Conservation (phyloP, 1,284 basidiomycete species). For the Malassezia furfur region DNA sequence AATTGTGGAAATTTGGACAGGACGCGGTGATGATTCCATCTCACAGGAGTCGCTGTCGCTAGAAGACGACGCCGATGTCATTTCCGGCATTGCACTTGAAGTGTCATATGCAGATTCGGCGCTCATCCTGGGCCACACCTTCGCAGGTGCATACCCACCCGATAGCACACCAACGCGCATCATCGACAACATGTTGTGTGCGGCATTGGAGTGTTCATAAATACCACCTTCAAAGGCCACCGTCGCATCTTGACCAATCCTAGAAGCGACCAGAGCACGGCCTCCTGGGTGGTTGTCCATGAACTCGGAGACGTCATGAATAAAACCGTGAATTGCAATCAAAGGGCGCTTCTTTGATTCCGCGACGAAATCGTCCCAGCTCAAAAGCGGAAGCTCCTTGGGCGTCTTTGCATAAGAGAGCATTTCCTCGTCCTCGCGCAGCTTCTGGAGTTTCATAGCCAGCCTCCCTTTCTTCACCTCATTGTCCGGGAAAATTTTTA, state of each 20-base stretch:
- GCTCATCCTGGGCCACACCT: constrained; percentile 27
- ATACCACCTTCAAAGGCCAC: constrained; percentile 45
- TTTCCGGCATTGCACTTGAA: neutral
- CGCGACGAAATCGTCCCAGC: constrained; percentile 45
- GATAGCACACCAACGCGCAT: constrained; percentile 47
- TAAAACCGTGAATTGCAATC: constrained; percentile 42
- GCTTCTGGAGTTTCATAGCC: constrained; percentile 41
- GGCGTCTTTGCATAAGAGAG: constrained; percentile 39
- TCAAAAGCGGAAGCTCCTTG: constrained; percentile 42
- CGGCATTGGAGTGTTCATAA: constrained; percentile 46
- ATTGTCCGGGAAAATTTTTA: constrained; percentile 48
- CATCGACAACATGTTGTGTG: constrained; percentile 44
- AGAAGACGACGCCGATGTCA: neutral
- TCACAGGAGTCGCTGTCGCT: neutral
- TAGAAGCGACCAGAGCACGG: constrained; percentile 32
- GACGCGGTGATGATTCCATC: too few species aligned
- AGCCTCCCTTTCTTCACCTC: constrained; percentile 45
- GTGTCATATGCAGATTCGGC: neutral
- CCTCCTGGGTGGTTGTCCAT: constrained; percentile 46
- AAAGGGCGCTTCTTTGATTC: constrained; percentile 43
- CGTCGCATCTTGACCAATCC: constrained; percentile 45
- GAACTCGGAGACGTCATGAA: constrained; percentile 44
- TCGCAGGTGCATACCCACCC: constrained; percentile 42
- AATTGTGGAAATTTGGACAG: too few species aligned
- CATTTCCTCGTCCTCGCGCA: constrained; percentile 26